Conservation (phyloP, 306 rosid species). For the Cicer cuneatum region DNA sequence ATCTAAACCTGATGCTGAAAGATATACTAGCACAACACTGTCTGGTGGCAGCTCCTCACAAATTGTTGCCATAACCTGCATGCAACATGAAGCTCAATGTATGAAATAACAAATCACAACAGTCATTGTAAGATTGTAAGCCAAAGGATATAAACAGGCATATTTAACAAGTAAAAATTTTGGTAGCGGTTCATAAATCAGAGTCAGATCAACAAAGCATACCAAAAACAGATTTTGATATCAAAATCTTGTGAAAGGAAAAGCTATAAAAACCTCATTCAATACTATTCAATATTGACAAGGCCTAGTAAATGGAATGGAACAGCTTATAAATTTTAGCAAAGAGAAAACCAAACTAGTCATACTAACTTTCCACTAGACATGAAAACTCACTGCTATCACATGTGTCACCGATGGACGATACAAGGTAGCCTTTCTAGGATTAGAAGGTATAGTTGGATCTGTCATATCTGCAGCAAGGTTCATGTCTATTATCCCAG, state of each 20-base stretch:
- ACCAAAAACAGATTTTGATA: constrained; percentile 10
- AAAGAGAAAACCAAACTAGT: constrained; percentile 15
- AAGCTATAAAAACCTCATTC: constrained; percentile 32
- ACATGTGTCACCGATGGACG: constrained; percentile 91
- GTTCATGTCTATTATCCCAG: constrained; percentile 85
- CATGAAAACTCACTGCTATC: constrained; percentile 78
- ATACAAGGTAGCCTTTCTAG: constrained; percentile 88
- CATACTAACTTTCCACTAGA: constrained; percentile 31
- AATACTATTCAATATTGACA: constrained; percentile 14
- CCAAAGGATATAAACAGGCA: constrained; percentile 26
- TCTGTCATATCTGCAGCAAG: constrained; percentile 87
- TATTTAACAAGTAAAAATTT: constrained; percentile 18
- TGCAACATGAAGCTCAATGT: constrained; percentile 42
- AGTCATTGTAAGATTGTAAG: constrained; percentile 7
- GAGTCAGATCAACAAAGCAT: constrained; percentile 27
- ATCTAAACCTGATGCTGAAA: constrained; percentile 87
- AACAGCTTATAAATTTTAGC: constrained; percentile 28
- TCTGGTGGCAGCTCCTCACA: constrained; percentile 95
- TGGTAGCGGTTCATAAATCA: constrained; percentile 26
- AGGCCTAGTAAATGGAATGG: constrained; percentile 15
- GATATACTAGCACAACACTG: constrained; percentile 79
- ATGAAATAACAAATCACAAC: constrained; percentile 40
- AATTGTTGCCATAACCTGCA: constrained; percentile 92
- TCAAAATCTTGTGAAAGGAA: constrained; percentile 27
- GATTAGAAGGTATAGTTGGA: constrained; percentile 84